A percentile compares a stretch with the other conserved stretches of the same genome.
These are phyloP conservation scores for Penicillium sp. DNA, from an alignment of 2,329 filamentous ascomycete genomes.

Conservation along the genomic window DNA sequence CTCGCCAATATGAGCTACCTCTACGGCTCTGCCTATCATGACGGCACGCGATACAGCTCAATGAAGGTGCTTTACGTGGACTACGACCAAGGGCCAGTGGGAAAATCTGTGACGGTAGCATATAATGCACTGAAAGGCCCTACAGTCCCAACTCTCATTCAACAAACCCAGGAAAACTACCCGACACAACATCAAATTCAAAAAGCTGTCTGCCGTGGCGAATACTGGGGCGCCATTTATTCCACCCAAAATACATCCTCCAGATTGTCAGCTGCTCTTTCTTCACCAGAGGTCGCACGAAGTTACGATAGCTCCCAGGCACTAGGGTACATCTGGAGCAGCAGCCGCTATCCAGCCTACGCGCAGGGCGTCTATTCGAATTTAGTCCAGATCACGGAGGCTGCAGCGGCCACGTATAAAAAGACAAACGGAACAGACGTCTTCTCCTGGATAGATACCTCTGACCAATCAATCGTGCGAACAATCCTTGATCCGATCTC, in stretches of 20 bases:
- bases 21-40: neutral
- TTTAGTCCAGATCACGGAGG: slow-evolving; percentile 33
- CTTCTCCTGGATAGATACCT: slow-evolving; percentile 23
- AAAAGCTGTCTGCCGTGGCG: slow-evolving; percentile 16
- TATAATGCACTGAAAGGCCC: slow-evolving; percentile 6
- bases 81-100: slow-evolving; percentile 1
- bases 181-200: slow-evolving; percentile 4
- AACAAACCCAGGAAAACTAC: neutral
- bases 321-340: slow-evolving; percentile 46
- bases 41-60: neutral
- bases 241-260: slow-evolving; percentile 33
- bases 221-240: slow-evolving; percentile 36
- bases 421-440: slow-evolving; percentile 37
- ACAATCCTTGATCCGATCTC: slow-evolving; percentile 42
- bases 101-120: neutral
- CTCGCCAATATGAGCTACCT: neutral
- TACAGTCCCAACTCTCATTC: slow-evolving; percentile 11
- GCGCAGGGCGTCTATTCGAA: slow-evolving; percentile 36
- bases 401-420: slow-evolving; percentile 35
- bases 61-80: slow-evolving; percentile 16
- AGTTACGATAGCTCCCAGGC: slow-evolving; percentile 34
- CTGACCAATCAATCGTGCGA: slow-evolving; percentile 31
- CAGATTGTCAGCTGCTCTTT: slow-evolving; percentile 37
- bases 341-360: slow-evolving; percentile 42
- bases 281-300: slow-evolving; percentile 28